A percentile compares a stretch with the other conserved stretches of the same genome.
Conservation (phyloP, 345 rosid genomes). For the Arabidopsis thaliana region TAIR10.1 NC_003075.7:9597001-9597500, state of each 20-base stretch:
- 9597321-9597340: slow-evolving; percentile 88
- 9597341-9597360: slow-evolving; percentile 82
- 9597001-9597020: background rate
- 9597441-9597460: slow-evolving; percentile 20
- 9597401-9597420: slow-evolving; percentile 97
- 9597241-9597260: background rate
- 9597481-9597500: slow-evolving; percentile 15
- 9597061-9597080: slow-evolving; percentile 3
- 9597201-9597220: slow-evolving; percentile 2
- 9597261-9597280: background rate
- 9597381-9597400: slow-evolving; percentile 73
- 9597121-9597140: background rate
- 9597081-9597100: slow-evolving; percentile 5
- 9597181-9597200: background rate
- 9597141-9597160: background rate
- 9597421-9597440: slow-evolving; percentile 21
- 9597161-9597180: slow-evolving; percentile 1
- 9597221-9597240: background rate
- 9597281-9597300: slow-evolving; percentile 11
- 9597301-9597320: slow-evolving; percentile 63
- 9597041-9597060: background rate
- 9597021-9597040: background rate
- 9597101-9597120: background rate
- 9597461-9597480: slow-evolving; percentile 2
- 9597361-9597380: slow-evolving; percentile 70